These are phyloP conservation scores for Sequoia sempervirens DNA, from an alignment of 75 land plant genomes.

Conservation along the genomic window DNA sequence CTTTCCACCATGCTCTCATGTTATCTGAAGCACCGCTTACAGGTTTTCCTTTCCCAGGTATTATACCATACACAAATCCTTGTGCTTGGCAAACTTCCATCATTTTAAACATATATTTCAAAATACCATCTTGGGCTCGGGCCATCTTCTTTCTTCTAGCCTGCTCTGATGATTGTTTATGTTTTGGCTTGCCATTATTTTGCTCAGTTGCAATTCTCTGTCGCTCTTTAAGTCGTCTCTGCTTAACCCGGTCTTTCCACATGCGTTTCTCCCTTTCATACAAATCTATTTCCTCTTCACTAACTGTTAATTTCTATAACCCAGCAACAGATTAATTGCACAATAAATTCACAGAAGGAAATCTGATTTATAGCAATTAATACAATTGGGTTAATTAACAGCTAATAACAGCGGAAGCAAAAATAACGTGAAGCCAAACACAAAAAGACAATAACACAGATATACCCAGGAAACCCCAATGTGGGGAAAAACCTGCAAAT, in stretches of 20 bases:
- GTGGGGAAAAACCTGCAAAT: too few species aligned
- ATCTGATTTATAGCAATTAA: too few species aligned
- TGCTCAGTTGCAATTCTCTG: constrained; percentile 56
- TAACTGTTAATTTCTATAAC: too few species aligned
- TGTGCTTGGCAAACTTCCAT: constrained; percentile 84
- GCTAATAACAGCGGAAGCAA: too few species aligned
- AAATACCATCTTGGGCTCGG: constrained; percentile 81
- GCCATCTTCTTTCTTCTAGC: constrained; percentile 78
- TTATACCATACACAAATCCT: constrained; percentile 78
- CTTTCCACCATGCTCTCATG: constrained; percentile 87
- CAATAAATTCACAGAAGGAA: too few species aligned
- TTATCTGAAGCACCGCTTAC: constrained; percentile 80
- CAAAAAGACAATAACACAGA: too few species aligned
- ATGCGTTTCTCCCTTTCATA: constrained; percentile 80
- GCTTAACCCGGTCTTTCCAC: constrained; percentile 88
- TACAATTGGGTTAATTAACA: too few species aligned
- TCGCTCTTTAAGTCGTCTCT: constrained; percentile 75
- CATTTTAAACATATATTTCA: constrained; percentile 77
- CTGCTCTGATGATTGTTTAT: constrained; percentile 58
- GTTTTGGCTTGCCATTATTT: constrained; percentile 50
- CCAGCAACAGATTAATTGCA: too few species aligned
- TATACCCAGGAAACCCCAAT: too few species aligned
- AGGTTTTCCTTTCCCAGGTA: constrained; percentile 84
- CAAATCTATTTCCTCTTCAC: constrained; percentile 85
- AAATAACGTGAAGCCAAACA: too few species aligned